phyloP scores from a whole-genome alignment of 805 yeast species.

The Saitoella complicata region DNA sequence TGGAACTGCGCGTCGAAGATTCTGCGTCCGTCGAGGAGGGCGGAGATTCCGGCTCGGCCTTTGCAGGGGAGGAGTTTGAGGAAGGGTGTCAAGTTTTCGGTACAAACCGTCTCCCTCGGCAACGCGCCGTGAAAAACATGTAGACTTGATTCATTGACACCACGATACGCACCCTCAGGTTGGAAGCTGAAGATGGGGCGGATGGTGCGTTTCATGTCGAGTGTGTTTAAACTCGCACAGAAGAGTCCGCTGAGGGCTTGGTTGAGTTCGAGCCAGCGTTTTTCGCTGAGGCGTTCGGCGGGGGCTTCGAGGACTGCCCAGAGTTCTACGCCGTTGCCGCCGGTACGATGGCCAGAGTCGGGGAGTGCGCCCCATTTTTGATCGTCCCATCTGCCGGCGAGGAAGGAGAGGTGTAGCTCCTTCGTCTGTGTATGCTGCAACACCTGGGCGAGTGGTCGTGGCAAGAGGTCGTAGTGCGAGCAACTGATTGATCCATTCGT shows the following conservation, averaged over 20 bases:
- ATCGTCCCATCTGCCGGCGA: constrained; percentile 92
- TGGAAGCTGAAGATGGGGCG: constrained; percentile 28
- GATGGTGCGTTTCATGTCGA: constrained; percentile 65
- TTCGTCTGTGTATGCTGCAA: constrained; percentile 48
- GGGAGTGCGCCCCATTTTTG: constrained; percentile 78
- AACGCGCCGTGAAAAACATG: constrained; percentile 60
- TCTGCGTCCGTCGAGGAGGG: constrained; percentile 56
- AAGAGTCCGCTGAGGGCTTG: constrained; percentile 76
- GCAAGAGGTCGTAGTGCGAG: constrained; percentile 51
- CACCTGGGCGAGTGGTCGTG: constrained; percentile 66
- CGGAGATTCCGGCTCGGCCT: constrained; percentile 76
- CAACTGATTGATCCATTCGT: constrained; percentile 15
- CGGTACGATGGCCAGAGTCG: constrained; percentile 48
- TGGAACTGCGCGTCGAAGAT: constrained; percentile 90
- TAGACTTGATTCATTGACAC: constrained; percentile 1
- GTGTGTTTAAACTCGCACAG: constrained; percentile 86
- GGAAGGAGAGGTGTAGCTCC: constrained; percentile 69
- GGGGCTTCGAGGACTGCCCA: constrained; percentile 66
- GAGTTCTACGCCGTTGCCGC: constrained; percentile 91
- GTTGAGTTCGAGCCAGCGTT: constrained; percentile 50
- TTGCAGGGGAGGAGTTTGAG: constrained; percentile 78
- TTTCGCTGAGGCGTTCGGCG: background rate
- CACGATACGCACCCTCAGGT: background rate
- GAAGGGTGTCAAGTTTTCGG: constrained; percentile 91
- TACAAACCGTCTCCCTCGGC: constrained; percentile 90